These are phyloP conservation scores for Cerrena zonata DNA, from an alignment of 1,284 basidiomycete species.

Conservation along the genomic window DNA sequence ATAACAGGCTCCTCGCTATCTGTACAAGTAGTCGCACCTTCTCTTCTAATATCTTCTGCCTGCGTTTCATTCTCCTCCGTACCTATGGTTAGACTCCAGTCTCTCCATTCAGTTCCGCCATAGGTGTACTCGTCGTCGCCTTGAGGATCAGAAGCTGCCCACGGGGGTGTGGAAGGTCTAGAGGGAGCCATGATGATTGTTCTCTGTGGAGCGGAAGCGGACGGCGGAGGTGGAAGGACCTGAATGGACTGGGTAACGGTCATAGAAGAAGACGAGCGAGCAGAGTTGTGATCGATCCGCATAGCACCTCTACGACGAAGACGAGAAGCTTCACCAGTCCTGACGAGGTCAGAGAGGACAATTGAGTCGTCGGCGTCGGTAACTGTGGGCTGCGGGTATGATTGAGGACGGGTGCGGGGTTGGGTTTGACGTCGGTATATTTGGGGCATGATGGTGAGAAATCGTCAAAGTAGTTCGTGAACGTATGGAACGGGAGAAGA, in stretches of 20 bases:
- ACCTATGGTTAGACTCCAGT: conserved; percentile 12
- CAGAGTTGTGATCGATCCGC: conserved; percentile 45
- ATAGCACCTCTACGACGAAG: conserved; percentile 67
- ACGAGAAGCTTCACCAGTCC: conserved; percentile 64
- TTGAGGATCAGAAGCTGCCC: conserved; percentile 8
- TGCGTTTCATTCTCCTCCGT: conserved; percentile 11
- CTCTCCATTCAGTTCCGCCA: conserved; percentile 17
- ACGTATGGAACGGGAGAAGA: not conserved
- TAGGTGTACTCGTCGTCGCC: conserved; percentile 21
- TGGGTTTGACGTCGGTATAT: conserved; percentile 13
- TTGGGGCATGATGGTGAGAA: conserved; percentile 11
- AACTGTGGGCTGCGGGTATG: conserved; percentile 15
- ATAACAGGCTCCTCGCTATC: conserved; percentile 31
- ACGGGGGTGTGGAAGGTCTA: conserved; percentile 28
- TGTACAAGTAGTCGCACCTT: not conserved
- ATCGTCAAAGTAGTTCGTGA: not conserved
- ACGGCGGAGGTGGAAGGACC: not conserved
- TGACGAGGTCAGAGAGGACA: conserved; percentile 62
- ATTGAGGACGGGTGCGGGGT: conserved; percentile 1
- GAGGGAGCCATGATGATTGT: conserved; percentile 15
- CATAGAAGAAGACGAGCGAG: too few relatives aligned
- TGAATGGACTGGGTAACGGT: too few relatives aligned
- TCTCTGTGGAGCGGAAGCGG: conserved; percentile 6
- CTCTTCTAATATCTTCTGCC: conserved; percentile 13
- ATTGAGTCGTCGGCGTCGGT: conserved; percentile 60